Percentiles rank a stretch among this genome's conserved stretches.
These are phyloP conservation scores for Inosperma sp. DNA, from an alignment of 768 basidiomycete species.

Conservation along the genomic window DNA sequence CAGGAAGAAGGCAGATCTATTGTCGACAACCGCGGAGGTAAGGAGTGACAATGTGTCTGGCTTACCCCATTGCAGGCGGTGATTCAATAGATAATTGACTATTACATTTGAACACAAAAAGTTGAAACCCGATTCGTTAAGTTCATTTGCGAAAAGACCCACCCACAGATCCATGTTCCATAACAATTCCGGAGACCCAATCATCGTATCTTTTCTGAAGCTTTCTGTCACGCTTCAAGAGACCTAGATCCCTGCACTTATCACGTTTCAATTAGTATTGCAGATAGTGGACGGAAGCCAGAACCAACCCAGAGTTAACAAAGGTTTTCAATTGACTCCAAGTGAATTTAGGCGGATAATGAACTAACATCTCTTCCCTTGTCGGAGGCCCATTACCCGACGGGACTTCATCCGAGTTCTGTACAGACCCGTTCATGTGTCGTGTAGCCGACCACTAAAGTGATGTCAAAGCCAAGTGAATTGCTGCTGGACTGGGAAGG, in stretches of 20 bases:
- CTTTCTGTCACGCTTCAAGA: conserved; percentile 67
- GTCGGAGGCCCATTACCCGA: conserved; percentile 63
- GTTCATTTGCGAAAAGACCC: conserved; percentile 18
- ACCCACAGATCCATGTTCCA: conserved; percentile 65
- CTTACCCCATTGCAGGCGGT: conserved; percentile 74
- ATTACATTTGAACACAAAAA: conserved; percentile 2
- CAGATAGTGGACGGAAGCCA: background rate
- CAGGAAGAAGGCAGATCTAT: conserved; percentile 7
- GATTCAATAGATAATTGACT: conserved; percentile 70
- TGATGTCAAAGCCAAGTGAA: too few relatives aligned
- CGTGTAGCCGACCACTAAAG: too few relatives aligned
- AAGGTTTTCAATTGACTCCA: conserved; percentile 75
- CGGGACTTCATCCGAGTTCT: conserved; percentile 29
- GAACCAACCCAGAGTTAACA: conserved; percentile 70
- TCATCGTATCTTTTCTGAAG: conserved; percentile 64
- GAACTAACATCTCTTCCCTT: conserved; percentile 53
- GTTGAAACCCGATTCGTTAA: conserved; percentile 1
- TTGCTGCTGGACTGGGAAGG: too few relatives aligned
- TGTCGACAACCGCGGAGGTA: conserved; percentile 44
- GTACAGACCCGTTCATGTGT: conserved; percentile 2
- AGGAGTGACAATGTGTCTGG: conserved; percentile 61
- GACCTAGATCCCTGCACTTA: conserved; percentile 61
- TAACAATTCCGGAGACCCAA: conserved; percentile 53
- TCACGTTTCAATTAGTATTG: background rate
- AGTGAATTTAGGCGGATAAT: conserved; percentile 75